Base-by-base conservation (phyloP, 306 rosid species). In the Hylodesmum podocarpum region DNA sequence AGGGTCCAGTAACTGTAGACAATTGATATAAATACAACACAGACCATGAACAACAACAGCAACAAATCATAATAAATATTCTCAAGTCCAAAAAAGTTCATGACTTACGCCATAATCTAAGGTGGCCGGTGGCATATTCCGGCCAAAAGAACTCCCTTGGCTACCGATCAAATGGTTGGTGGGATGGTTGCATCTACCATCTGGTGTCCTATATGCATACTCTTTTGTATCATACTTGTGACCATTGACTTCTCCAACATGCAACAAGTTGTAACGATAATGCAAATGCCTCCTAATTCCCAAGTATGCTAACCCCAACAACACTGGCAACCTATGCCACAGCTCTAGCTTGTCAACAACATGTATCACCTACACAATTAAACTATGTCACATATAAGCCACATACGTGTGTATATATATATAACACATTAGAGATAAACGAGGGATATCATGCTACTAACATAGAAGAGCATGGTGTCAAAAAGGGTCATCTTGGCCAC, bases 251-350 rank as follows among this genome's bases (percentile, higher is more conserved):
- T 75, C 70, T 40, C 89, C 91, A 28, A 83, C 90, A 39, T 91
- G 89, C 47, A 86, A 43, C 5, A 86, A 78, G 75, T 91, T 91
- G 70, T 91, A 89, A 24, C 89, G 89, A 37, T 86, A 86, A 64
- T 91, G 97, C 64, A 91, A 80, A 47, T 82, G 90, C 74, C 97
- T 88, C 68, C 94, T 88, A 27, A 89, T 76, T 77, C 89, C 97
- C 78, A 91, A 73, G 77, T 89, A 91, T 53, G 82, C 85, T 15
- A 83, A 65, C 33, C 91, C 95, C 44, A 89, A 18, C 9, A 86
- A 65, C 72, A 91, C 93, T 4, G 97, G 97, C 5, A 89, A 69
- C 66, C 88, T 89, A 66, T 89, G 91, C 97, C 97, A 91, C 47
- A 82, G 21, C 34, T 43, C 91, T 49, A 86, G 63, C 84, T 82